Base-by-base conservation (phyloP, 148 eudicot species). In the Diospyros kaki region DNA sequence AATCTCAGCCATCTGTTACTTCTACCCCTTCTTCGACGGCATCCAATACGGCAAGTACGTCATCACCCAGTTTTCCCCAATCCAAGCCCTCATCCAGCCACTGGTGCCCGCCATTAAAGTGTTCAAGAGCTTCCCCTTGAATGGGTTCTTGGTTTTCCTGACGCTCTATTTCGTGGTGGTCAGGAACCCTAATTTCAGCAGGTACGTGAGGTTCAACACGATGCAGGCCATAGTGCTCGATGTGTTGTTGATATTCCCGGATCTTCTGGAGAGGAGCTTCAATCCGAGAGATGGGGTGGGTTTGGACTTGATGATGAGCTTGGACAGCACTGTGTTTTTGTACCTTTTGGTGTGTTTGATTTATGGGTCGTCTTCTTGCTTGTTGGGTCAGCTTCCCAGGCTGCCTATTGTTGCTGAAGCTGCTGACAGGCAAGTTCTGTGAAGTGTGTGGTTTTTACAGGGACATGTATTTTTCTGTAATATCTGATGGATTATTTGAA, bases 201-300 rank as follows among this genome's bases (percentile, higher is more conserved):
- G 92, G 71, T 93, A 91, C 72, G 98, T 94, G 58, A 86, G 96
- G 86, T 94, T 94, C 63, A 94, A 94, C 51, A 89, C 96, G 52
- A 94, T 94, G 98, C 98, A 94, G 82, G 98, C 90, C 2, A 87
- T 94, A 41, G 93, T 92, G 4, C 90, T 94, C 68, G 98, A 94
- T 81, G 89, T 90, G 82, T 66, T 94, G 44, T 74, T 94, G 88
- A 94, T 94, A 4, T 86, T 94, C 40, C 98, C 98, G 66, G 97
- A 94, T 64, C 80, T 94, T 46, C n/a, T 92, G 80, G 97, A 87
- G 79, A 82, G 98, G 85, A 79, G 76, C 39, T 85, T 86, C 42
- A 82, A 85, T 71, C 91, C 95, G 0, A 85, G 59, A 76, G 97
- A 77, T 75, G 98, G 98, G 74, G 17, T 94, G 65, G 98, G 93